Conservation (phyloP, 495 filamentous ascomycete species). For the Trichodelitschia bisporula region DNA sequence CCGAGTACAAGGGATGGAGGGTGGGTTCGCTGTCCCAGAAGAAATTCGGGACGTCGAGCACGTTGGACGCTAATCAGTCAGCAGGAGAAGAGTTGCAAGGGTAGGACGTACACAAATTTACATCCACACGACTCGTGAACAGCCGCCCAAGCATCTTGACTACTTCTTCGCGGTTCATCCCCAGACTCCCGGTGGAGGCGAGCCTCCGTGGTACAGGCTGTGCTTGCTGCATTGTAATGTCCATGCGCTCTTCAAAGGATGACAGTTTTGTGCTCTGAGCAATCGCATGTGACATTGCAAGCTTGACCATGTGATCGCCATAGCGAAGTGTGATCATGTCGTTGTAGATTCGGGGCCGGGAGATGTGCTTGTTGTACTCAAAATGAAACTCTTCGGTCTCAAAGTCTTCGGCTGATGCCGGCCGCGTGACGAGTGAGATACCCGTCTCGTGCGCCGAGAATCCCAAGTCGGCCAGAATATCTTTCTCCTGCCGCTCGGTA, state of each 20-base stretch:
- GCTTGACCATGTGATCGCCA: constrained; percentile 96
- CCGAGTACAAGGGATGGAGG: constrained; percentile 78
- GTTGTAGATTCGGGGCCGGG: constrained; percentile 79
- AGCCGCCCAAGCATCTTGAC: constrained; percentile 72
- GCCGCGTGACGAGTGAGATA: constrained; percentile 37
- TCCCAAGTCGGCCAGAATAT: constrained; percentile 82
- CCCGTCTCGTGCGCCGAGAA: constrained; percentile 40
- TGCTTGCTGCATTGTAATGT: constrained; percentile 73
- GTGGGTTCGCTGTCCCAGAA: constrained; percentile 97
- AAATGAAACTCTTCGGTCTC: constrained; percentile 99
- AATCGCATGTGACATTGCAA: constrained; percentile 91
- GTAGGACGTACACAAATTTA: constrained; percentile 67
- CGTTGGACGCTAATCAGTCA: constrained; percentile 49
- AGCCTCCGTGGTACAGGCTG: constrained; percentile 76
- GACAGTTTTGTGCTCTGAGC: constrained; percentile 92
- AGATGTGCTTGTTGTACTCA: constrained; percentile 69
- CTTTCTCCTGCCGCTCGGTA: constrained; percentile 83
- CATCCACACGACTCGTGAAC: constrained; percentile 86
- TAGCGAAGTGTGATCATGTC: constrained; percentile 96
- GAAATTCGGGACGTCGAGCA: constrained; percentile 93
- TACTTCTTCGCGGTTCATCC: constrained; percentile 80
- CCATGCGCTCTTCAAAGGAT: constrained; percentile 95
- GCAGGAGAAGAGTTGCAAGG: not conserved
- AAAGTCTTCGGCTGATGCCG: constrained; percentile 55
- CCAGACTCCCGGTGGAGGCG: constrained; percentile 69